Evolutionary conservation across 1,139 yeast genomes (phyloP), one percentile per base, ranked within the genome.

Genomic region (Eremothecium cymbalariae): DNA sequence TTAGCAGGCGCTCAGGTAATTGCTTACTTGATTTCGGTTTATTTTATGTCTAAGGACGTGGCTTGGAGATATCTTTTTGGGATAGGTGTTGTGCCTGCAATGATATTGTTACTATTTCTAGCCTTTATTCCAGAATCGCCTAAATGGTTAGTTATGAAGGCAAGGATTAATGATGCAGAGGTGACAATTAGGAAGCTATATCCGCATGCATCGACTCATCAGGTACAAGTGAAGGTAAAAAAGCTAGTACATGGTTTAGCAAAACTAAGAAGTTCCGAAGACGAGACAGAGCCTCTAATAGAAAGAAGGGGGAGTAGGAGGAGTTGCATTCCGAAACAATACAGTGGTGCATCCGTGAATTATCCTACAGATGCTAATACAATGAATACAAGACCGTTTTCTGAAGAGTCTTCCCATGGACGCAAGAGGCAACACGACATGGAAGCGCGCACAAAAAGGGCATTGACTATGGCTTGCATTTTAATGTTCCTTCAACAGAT

Each of bases 401-500:
- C 15, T 2, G n/a, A n/a, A n/a, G n/a, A n/a, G n/a, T n/a, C n/a
- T n/a, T n/a, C n/a, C n/a, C n/a, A n/a, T n/a, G n/a, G n/a, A n/a
- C 30, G 32, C 22, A 31, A 21, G 17, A 27, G 18, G 21, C 19
- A 22, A 13, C 48, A 48, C 28, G 44, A 37, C 29, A 48, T 51
- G 51, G 58, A 53, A 33, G 46, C 54, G 50, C 59, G 40, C 7
- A 73, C 77, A 38, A 63, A 70, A 37, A 65, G 83, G 38, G 86
- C 86, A 1, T 63, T 78, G 31, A 52, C 69, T 11, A 68, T 79
- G 32, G 86, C 84, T 1, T 77, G 84, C 61, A 76, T 77, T 2
- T 64, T 79, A 34, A 82, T 79, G 71, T 77, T 81, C 33, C 72
- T 77, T 48, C 88, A 79, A 55, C 88, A 79, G 53, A 68, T 74